Conservation (phyloP, 768 basidiomycete species). For the Punctularia strigosozonata region DNA sequence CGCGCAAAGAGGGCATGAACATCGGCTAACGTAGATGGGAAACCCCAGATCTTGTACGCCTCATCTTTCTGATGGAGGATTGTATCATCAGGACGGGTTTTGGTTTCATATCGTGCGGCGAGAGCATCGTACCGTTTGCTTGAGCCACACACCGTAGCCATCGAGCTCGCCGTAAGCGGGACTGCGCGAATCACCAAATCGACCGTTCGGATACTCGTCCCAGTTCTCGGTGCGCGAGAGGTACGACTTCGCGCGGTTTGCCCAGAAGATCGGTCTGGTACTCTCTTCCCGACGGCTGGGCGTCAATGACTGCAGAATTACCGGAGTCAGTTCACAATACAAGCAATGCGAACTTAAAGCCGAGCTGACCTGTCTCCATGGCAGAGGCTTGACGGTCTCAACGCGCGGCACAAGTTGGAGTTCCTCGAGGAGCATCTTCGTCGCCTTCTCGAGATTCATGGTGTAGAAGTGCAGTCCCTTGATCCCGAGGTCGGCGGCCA, state of each 20-base stretch:
- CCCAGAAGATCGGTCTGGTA: constrained; percentile 98
- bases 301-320: constrained; percentile 61
- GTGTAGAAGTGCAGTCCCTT: constrained; percentile 93
- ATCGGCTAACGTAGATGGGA: constrained; percentile 56
- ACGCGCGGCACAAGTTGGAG: constrained; percentile 77
- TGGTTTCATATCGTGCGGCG: background rate
- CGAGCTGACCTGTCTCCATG: constrained; percentile 80
- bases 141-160: constrained; percentile 89
- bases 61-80: constrained; percentile 58
- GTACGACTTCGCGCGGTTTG: constrained; percentile 92
- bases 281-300: constrained; percentile 83
- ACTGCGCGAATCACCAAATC: constrained; percentile 94
- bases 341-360: constrained; percentile 3
- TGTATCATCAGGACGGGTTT: background rate
- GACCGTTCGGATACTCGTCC: constrained; percentile 99
- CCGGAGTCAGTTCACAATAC: background rate
- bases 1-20: constrained; percentile 64
- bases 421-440: constrained; percentile 90
- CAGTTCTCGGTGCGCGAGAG: constrained; percentile 94
- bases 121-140: constrained; percentile 55
- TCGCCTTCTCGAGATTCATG: constrained; percentile 93
- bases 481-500: constrained; percentile 71
- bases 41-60: constrained; percentile 81
- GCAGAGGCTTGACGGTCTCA: constrained; percentile 89
- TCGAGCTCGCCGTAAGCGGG: constrained; percentile 98